Base-by-base conservation (phyloP, 2,329 filamentous ascomycete species). In the Cladobotryum protrusum region DNA sequence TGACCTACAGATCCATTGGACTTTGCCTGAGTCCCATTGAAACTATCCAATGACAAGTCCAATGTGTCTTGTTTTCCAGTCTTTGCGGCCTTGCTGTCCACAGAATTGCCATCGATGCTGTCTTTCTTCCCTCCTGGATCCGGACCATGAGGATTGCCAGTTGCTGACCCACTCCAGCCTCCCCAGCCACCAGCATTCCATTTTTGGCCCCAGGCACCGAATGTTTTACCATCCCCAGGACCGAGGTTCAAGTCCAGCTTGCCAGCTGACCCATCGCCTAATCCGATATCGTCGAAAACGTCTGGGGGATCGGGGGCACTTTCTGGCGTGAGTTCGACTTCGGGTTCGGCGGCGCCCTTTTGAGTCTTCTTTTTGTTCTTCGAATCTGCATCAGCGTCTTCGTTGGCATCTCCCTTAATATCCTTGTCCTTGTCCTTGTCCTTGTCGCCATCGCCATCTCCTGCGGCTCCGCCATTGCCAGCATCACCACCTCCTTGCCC, bases 211-310 rank as follows among this genome's bases (percentile, higher is more conserved):
- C 82, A 86, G 36, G 72, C 68, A 44, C 81, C 75, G 57, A 86
- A 76, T 37, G 60, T 61, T 55, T 77, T 77, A 12, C 62, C 61
- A 35, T 71, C 70, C 19, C 70, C n/a, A 32, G 70, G 63, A 45
- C 75, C 76, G 57, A 82, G 75, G 52, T 72, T 76, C 13, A 82
- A 61, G 54, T 83, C 78, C 5, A 82, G 61, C 49, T 79, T 78
- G 1, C 81, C 78, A n/a, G 70, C 73, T 20, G 68, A 61, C 49
- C 85, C 82, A 56, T 83, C 77, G n/a, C 64, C 63, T 20, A 89
- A 66, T 59, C 81, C 86, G 56, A 89, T 81, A 24, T 88, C 83
- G 41, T 86, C 76, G 57, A 88, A 87, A 5, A 64, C 56, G 45
- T 67, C 66, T 18, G 62, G 65, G 58, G 17, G 64, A 50, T 39